These are phyloP conservation scores for Fraxinus latifolia DNA, from an alignment of 305 asterid genomes.

Conservation along the genomic window DNA sequence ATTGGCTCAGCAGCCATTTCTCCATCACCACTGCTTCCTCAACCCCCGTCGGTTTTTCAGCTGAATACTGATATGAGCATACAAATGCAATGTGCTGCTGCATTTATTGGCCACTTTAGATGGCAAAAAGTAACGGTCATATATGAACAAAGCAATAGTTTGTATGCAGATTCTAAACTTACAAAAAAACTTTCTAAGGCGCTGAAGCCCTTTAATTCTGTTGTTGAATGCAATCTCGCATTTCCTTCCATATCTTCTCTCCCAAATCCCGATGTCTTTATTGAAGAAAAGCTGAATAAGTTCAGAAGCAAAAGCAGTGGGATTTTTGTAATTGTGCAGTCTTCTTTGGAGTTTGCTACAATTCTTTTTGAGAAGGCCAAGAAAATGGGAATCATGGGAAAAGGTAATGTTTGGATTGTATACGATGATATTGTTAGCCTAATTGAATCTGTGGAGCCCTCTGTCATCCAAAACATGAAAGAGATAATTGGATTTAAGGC, in stretches of 20 bases:
- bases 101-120: slow-evolving; percentile 42
- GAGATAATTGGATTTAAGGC: slow-evolving; percentile 58
- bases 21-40: slow-evolving; percentile 14
- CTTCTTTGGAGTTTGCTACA: slow-evolving; percentile 42
- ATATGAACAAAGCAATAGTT: slow-evolving; percentile 29
- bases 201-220: slow-evolving; percentile 31
- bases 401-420: slow-evolving; percentile 59
- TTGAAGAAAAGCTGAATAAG: slow-evolving; percentile 34
- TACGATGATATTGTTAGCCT: slow-evolving; percentile 44
- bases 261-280: slow-evolving; percentile 15
- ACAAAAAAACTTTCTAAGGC: slow-evolving; percentile 41
- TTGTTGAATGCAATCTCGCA: slow-evolving; percentile 30
- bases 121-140: slow-evolving; percentile 51
- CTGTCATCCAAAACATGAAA: slow-evolving; percentile 42
- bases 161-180: slow-evolving; percentile 28
- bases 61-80: slow-evolving; percentile 28
- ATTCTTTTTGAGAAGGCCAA: slow-evolving; percentile 47
- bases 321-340: slow-evolving; percentile 38
- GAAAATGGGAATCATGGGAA: slow-evolving; percentile 52
- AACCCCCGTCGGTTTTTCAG: slow-evolving; percentile 26
- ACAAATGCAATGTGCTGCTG: slow-evolving; percentile 46
- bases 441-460: slow-evolving; percentile 47
- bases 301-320: slow-evolving; percentile 27
- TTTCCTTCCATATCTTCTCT: slow-evolving; percentile 35
- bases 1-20: slow-evolving; percentile 30